A percentile compares a stretch with the other conserved stretches of the same genome.
These are phyloP conservation scores for Phaeosphaeria sp. DNA, from an alignment of 2,329 filamentous ascomycete species.

Conservation along the genomic window DNA sequence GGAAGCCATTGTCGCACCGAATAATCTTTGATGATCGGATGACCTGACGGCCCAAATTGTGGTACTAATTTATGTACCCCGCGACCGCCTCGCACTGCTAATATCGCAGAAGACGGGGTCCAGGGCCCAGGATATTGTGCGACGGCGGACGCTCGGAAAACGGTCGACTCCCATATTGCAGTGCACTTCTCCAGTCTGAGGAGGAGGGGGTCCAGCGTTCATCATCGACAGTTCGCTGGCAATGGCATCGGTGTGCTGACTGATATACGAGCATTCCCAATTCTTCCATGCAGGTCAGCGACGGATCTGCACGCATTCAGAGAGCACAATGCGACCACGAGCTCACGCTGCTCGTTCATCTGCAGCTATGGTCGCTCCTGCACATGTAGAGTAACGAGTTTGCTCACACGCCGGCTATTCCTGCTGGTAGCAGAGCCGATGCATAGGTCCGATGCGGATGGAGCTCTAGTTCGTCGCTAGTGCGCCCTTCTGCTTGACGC, in stretches of 20 bases:
- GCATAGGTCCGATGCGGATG: conserved; percentile 23
- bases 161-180: conserved; percentile 24
- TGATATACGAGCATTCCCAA: conserved; percentile 3
- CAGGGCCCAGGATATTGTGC: conserved; percentile 32
- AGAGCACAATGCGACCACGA: conserved; percentile 21
- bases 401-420: conserved; percentile 26
- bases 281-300: conserved; percentile 29
- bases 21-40: conserved; percentile 24
- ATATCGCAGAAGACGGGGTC: conserved; percentile 30
- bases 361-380: conserved; percentile 35
- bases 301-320: conserved; percentile 25
- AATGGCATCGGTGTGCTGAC: background rate
- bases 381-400: conserved; percentile 35
- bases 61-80: conserved; percentile 45
- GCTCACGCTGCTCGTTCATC: conserved; percentile 18
- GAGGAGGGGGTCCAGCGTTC: background rate
- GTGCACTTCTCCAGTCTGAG: background rate
- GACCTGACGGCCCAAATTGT: conserved; percentile 29
- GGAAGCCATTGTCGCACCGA: conserved; percentile 2
- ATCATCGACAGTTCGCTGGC: background rate
- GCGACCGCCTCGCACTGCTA: conserved; percentile 35
- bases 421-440: conserved; percentile 35
- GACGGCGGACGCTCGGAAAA: conserved; percentile 27
- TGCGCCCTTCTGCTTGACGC: conserved; percentile 19
- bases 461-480: conserved; percentile 26